Conservation (phyloP, 2,329 filamentous ascomycete species). For the Xylaria sp. region DNA sequence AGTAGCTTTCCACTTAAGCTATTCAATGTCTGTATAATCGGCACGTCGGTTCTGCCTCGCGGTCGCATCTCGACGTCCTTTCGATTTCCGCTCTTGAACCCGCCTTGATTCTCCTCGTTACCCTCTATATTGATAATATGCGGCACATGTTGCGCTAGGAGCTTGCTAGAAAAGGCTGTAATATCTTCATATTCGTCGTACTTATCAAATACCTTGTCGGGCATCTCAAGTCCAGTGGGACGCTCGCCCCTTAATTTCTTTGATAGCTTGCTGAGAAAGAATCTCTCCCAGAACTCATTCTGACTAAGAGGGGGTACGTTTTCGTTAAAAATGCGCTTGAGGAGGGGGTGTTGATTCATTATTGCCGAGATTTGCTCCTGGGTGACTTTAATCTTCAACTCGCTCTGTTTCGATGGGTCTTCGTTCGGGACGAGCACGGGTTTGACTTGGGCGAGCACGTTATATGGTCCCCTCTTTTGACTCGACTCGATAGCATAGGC, state of each 20-base stretch:
- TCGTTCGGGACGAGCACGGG: slow-evolving; percentile 66
- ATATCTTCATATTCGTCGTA: slow-evolving; percentile 79
- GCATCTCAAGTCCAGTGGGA: slow-evolving; percentile 75
- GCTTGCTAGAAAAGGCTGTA: slow-evolving; percentile 56
- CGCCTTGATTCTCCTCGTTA: slow-evolving; percentile 94
- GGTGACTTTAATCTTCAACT: slow-evolving; percentile 81
- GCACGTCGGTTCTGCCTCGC: slow-evolving; percentile 70
- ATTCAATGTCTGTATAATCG: slow-evolving; percentile 88
- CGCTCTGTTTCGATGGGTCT: slow-evolving; percentile 52
- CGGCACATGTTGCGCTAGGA: slow-evolving; percentile 72
- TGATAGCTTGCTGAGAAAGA: slow-evolving; percentile 88
- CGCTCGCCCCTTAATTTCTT: slow-evolving; percentile 93
- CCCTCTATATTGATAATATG: slow-evolving; percentile 91
- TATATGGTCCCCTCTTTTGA: slow-evolving; percentile 89
- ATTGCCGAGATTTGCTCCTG: slow-evolving; percentile 93
- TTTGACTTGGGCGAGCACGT: slow-evolving; percentile 90
- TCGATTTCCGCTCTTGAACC: slow-evolving; percentile 78
- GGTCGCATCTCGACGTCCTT: slow-evolving; percentile 92
- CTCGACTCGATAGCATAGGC: slow-evolving; percentile 87
- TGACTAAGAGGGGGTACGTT: slow-evolving; percentile 84
- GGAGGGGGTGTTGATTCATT: slow-evolving; percentile 88
- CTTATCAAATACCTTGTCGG: slow-evolving; percentile 81
- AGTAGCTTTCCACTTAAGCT: slow-evolving; percentile 92
- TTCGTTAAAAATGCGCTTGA: slow-evolving; percentile 90
- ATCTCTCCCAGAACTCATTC: slow-evolving; percentile 87